A percentile compares a stretch with the other conserved stretches of the same genome.
These are phyloP conservation scores for Ceratobasidium sp. DNA, from an alignment of 1,284 basidiomycete genomes.

Conservation along the genomic window DNA sequence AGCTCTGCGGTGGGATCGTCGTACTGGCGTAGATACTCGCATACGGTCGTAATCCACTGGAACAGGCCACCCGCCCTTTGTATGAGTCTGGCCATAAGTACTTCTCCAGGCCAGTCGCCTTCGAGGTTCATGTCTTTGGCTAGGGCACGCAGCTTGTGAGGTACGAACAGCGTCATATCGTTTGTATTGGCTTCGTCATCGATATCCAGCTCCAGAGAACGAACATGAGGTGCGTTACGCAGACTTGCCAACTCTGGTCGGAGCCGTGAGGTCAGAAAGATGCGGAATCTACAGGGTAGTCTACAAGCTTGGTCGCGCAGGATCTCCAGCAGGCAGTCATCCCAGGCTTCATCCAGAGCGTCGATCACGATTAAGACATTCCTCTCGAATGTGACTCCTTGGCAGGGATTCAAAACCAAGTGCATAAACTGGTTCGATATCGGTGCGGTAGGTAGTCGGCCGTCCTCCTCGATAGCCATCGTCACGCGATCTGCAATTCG, in stretches of 20 bases:
- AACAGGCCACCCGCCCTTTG: constrained; percentile 47
- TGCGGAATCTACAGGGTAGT: background rate
- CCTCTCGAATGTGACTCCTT: background rate
- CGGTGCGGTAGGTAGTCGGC: background rate
- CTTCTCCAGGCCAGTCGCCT: constrained; percentile 41
- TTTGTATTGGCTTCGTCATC: background rate
- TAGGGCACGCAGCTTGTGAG: background rate
- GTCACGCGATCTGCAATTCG: background rate
- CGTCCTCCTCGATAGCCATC: background rate
- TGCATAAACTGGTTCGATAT: background rate
- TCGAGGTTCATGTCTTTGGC: background rate
- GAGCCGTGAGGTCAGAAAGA: background rate
- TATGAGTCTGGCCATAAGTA: constrained; percentile 38
- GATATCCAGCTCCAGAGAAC: background rate
- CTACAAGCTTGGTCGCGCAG: background rate
- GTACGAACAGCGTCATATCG: background rate
- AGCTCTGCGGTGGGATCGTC: constrained; percentile 42
- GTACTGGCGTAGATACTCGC: constrained; percentile 40
- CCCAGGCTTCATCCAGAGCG: background rate
- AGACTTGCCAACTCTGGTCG: background rate
- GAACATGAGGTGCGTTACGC: background rate
- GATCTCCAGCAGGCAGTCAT: background rate
- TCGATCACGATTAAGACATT: background rate
- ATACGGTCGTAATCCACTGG: constrained; percentile 45
- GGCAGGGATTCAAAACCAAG: background rate